A percentile compares a stretch with the other conserved stretches of the same genome.
phyloP scores from a whole-genome alignment of 768 basidiomycete genomes.

The Glaciozyma antarctica region DNA sequence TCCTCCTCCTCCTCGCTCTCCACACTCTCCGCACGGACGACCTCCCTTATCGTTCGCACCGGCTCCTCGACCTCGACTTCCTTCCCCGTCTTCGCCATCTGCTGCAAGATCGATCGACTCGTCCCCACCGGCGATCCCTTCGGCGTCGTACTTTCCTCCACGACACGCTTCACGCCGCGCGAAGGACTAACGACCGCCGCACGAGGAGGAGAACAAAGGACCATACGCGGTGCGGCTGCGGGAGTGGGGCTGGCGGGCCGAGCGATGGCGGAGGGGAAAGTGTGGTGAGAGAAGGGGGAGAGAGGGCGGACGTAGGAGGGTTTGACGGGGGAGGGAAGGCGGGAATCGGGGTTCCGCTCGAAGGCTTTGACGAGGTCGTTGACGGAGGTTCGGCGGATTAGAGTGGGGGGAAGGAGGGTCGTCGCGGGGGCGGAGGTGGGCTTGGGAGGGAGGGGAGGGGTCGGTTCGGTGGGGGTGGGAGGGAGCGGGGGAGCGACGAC shows the following conservation, averaged over 20 bases:
- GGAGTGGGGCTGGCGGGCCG: background rate
- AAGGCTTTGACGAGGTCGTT: slow-evolving; percentile 28
- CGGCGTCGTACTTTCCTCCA: background rate
- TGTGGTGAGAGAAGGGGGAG: slow-evolving; percentile 1
- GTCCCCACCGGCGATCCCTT: background rate
- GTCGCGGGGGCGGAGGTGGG: background rate
- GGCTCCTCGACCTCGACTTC: background rate
- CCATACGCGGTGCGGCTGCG: background rate
- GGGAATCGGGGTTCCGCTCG: slow-evolving; percentile 12
- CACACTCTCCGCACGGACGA: background rate
- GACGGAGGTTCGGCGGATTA: slow-evolving; percentile 20
- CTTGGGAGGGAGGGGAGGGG: background rate
- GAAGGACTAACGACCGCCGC: background rate
- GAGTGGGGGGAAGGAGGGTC: background rate
- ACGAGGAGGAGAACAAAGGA: slow-evolving; percentile 2
- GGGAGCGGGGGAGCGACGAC: background rate
- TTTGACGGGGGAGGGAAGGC: slow-evolving; percentile 21
- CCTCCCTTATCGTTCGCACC: background rate
- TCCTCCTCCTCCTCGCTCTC: background rate
- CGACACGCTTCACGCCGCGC: background rate
- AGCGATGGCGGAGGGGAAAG: slow-evolving; percentile 7
- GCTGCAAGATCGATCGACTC: background rate
- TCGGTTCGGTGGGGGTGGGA: background rate
- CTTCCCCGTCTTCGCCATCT: background rate
- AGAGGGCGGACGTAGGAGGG: slow-evolving; percentile 7